Evolutionary conservation across 805 yeast genomes (phyloP).

Genomic region (Blastobotrys americana): DNA sequence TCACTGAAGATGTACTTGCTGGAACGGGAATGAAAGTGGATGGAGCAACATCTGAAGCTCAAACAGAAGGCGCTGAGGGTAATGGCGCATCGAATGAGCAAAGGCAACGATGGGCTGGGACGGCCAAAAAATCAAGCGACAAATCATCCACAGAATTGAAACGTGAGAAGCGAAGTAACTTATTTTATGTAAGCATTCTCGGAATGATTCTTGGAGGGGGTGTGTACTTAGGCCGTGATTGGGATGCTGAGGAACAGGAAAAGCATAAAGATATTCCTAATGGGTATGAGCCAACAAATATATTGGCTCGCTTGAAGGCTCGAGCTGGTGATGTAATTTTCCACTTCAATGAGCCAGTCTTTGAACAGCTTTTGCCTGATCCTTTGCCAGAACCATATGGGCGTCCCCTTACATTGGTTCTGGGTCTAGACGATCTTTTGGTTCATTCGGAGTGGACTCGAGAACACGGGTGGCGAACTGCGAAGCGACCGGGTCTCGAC

Average conservation of each 20-base stretch:
- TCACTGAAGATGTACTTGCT: constrained; percentile 74
- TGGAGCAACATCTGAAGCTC: constrained; percentile 5
- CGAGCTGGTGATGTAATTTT: constrained; percentile 71
- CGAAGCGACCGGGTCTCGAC: constrained; percentile 97
- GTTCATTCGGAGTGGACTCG: constrained; percentile 90
- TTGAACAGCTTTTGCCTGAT: constrained; percentile 88
- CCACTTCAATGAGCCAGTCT: constrained; percentile 88
- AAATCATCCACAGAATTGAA: constrained; percentile 38
- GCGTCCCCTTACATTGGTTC: constrained; percentile 83
- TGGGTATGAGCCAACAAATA: constrained; percentile 59
- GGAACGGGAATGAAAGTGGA: constrained; percentile 69
- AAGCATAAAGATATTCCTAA: constrained; percentile 46
- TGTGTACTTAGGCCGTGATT: constrained; percentile 69
- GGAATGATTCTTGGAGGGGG: constrained; percentile 45
- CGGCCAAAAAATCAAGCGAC: constrained; percentile 33
- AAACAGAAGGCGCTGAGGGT: constrained; percentile 9
- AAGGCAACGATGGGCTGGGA: constrained; percentile 46
- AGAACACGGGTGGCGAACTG: constrained; percentile 95
- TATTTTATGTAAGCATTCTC: constrained; percentile 54
- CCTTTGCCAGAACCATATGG: constrained; percentile 87
- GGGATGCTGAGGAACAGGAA: constrained; percentile 68
- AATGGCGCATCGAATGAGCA: constrained; percentile 19
- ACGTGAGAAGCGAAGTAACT: constrained; percentile 74
- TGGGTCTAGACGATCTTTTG: constrained; percentile 82
- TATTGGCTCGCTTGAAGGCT: constrained; percentile 61